Evolutionary conservation across 2,329 filamentous ascomycete genomes (phyloP).

Genomic region (Karstenula rhodostoma): DNA sequence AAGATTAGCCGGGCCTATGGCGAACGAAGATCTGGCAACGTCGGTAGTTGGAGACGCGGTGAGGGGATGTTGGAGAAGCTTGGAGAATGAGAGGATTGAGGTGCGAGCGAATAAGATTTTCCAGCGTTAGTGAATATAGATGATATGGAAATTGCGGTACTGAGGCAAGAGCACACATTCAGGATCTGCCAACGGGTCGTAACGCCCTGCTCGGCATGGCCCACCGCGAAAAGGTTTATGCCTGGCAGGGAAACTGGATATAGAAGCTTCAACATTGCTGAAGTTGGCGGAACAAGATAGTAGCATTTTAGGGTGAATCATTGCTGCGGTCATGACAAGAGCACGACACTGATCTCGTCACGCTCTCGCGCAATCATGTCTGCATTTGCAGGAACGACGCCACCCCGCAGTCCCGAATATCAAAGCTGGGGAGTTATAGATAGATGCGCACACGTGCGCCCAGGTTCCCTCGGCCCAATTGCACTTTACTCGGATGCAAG

Average conservation of each 20-base stretch:
- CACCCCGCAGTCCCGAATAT: slow-evolving; percentile 24
- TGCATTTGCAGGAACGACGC: slow-evolving; percentile 12
- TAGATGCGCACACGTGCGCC: slow-evolving; percentile 20
- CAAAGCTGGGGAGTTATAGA: slow-evolving; percentile 24
- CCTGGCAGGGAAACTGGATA: background rate
- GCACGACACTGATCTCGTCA: background rate
- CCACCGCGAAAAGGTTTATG: background rate
- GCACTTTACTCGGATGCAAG: slow-evolving; percentile 9
- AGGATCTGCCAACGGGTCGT: background rate
- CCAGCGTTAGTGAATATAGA: slow-evolving; percentile 2
- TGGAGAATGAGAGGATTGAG: slow-evolving; percentile 3
- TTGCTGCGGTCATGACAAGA: background rate
- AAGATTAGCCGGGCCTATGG: slow-evolving; percentile 30
- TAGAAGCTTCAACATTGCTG: background rate
- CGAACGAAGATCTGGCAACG: slow-evolving; percentile 7
- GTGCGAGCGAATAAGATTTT: background rate
- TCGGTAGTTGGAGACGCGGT: slow-evolving; percentile 30
- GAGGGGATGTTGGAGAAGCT: slow-evolving; percentile 25
- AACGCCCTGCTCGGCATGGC: background rate
- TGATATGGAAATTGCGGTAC: slow-evolving; percentile 7
- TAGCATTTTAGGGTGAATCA: background rate
- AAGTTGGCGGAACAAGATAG: background rate
- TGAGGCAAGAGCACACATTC: background rate
- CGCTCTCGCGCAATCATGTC: slow-evolving; percentile 6
- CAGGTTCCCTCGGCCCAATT: slow-evolving; percentile 6